Evolutionary conservation across 495 filamentous ascomycete genomes (phyloP), one percentile per base, ranked within the genome.

Genomic region (Friedmanniomyces simplex): DNA sequence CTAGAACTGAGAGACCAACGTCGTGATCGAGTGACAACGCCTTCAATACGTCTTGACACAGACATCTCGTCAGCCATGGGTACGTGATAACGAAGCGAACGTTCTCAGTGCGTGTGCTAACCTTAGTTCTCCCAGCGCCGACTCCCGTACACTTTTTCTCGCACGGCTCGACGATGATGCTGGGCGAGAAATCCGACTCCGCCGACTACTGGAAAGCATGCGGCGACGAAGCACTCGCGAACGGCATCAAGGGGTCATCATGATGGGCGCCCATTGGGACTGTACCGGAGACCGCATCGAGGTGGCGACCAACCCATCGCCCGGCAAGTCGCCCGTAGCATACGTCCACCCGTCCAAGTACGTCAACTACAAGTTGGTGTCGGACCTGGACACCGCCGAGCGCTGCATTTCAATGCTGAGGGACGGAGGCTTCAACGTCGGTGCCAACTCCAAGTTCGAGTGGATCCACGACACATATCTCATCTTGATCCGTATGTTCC

Each of bases 261-360:
- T 84, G 63, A 84, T 84, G 81, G 81, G 81, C 41, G 81, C 81
- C 0, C 81, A 84, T 61, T 84, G 81, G 81, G 79, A 78, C 52
- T 69, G 68, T 7, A 51, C 71, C 6, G 66, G 70, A 12, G 72
- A 61, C 22, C 66, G 66, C 24, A 76, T 83, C 59, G 72, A 81
- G 63, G 73, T 84, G 6, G 64, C 80, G 3, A 77, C 73, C 57
- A 82, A 83, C 61, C 78, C 78, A 0, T 73, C 65, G 3, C 81
- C 79, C 0, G 65, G 52, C 21, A 82, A 82, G 63, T 76, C 73
- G 2, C 80, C 79, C 4, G 77, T 82, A 0, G 79, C 77, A 45
- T 81, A 79, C 60, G 81, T 84, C 12, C 67, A 79, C 61, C 80
- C 79, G 0, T 69, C 71, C 28, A 81, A 82, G 67, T 84, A 82